These are phyloP conservation scores for Conticribra guillardii DNA, from an alignment of 108 stramenopile species.

Conservation along the genomic window DNA sequence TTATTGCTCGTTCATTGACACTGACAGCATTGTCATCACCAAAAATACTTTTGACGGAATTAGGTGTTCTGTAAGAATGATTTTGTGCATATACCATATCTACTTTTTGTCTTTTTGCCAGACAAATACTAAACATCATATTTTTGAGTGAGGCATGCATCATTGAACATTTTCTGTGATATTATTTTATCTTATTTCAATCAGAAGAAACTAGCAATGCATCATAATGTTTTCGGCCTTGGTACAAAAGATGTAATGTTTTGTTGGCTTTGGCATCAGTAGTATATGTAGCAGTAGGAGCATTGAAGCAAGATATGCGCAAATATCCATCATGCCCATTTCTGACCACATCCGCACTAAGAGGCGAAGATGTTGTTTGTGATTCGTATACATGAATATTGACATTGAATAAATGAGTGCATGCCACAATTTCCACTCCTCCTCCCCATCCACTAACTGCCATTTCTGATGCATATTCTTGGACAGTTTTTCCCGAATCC, in stretches of 20 bases:
- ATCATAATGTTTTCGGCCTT: conserved; percentile 26
- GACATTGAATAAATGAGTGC: conserved; percentile 8
- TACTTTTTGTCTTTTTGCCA: no score
- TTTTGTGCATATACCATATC: no score
- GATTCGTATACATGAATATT: conserved; percentile 14
- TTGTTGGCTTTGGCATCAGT: neutral
- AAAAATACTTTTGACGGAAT: no score
- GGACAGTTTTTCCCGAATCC: conserved; percentile 17
- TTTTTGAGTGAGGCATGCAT: neutral
- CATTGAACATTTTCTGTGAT: neutral
- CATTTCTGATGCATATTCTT: conserved; percentile 11
- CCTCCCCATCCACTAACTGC: conserved; percentile 20
- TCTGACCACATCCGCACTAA: no score
- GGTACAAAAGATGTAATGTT: conserved; percentile 20
- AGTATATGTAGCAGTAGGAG: neutral
- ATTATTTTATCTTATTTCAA: neutral
- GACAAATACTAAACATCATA: neutral
- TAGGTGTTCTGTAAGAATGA: no score
- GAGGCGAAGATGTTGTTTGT: no score
- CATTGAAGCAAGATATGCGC: conserved; percentile 20
- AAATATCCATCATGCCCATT: conserved; percentile 4
- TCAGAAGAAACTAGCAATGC: conserved; percentile 1
- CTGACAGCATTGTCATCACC: no score
- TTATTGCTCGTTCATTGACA: no score
- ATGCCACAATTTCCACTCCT: conserved; percentile 16